Base-by-base conservation (phyloP, 768 basidiomycete species). In the Glaciozyma antarctica region DNA sequence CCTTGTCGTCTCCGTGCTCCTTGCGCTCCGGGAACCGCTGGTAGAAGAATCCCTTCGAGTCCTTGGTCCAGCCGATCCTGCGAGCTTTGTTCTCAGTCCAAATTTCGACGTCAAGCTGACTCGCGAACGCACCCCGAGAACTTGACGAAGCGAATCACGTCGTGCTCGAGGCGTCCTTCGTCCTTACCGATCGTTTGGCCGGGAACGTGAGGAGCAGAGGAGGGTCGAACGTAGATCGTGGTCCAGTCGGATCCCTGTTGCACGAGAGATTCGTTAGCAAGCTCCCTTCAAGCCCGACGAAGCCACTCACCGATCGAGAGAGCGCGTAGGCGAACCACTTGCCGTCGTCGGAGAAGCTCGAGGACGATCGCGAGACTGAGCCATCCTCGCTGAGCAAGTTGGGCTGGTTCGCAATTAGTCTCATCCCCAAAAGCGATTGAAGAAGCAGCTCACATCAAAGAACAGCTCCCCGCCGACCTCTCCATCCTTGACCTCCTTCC, bases 41-140 rank as follows among this genome's bases (percentile, higher is more conserved):
- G 75, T 91, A 91, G 77, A 90, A 88, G 76, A 90, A 88, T 2
- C 89, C 53, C 66, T 84, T 85, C 61, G 83, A 85, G 76, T 90
- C 87, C 62, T 83, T 82, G 6, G 84, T 84, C 89, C 88, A 90
- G 32, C 79, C 78, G 51, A 89, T 80, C 16, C 78, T 58, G 43
- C 76, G 0, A 41, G 12, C n/a, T 32, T 32, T 4, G 1, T 0
- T 12, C 6, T 13, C 30, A 44, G 38, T 16, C 3, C 21, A 24
- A 15, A 51, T n/a, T 15, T 8, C 8, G 21, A 24, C n/a, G 49
- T 24, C 7, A 9, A 9, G 49, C 22, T n/a, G n/a, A 24, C 9
- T 10, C 4, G 22, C 16, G n/a, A 19, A n/a, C 55, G 21, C 55
- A 56, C 57, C 53, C 61, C 21, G 85, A 86, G 76, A 88, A 89